Conservation (phyloP, 805 yeast genomes). For the Maudiozyma serrabonitensis region DNA sequence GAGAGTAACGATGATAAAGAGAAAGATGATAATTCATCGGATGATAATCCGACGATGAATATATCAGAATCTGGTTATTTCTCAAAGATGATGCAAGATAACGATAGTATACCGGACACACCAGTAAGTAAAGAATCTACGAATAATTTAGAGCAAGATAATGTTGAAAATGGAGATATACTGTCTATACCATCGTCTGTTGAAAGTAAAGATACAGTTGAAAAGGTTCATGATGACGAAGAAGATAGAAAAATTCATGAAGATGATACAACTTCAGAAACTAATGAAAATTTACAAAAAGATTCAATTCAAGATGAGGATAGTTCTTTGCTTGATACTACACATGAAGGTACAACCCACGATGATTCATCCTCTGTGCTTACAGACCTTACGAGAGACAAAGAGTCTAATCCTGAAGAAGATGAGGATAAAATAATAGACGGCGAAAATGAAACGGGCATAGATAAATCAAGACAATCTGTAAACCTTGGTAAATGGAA, state of each 20-base stretch:
- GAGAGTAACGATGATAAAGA: slow-evolving; percentile 1
- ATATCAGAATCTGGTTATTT: slow-evolving; percentile 23
- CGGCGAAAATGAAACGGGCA: neutral
- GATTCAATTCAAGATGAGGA: neutral
- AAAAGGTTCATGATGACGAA: neutral
- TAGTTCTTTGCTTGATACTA: neutral
- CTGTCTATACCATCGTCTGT: slow-evolving; percentile 1
- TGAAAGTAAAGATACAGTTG: neutral
- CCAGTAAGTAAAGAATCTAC: neutral
- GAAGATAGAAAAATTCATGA: neutral
- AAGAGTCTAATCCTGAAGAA: too few species aligned
- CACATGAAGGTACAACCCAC: neutral
- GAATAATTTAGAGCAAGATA: neutral
- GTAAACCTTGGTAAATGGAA: slow-evolving; percentile 34
- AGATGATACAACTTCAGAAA: neutral
- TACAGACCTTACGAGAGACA: too few species aligned
- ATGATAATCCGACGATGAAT: slow-evolving; percentile 8
- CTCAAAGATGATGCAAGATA: slow-evolving; percentile 12
- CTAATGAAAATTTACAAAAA: neutral
- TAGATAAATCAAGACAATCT: slow-evolving; percentile 7
- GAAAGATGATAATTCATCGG: slow-evolving; percentile 1
- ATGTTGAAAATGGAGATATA: slow-evolving; percentile 1
- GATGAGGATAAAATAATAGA: neutral
- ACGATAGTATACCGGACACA: neutral
- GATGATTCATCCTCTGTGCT: neutral